Evolutionary conservation across 179 eudicot species (phyloP).

Genomic region (Monotropa hypopitys): DNA sequence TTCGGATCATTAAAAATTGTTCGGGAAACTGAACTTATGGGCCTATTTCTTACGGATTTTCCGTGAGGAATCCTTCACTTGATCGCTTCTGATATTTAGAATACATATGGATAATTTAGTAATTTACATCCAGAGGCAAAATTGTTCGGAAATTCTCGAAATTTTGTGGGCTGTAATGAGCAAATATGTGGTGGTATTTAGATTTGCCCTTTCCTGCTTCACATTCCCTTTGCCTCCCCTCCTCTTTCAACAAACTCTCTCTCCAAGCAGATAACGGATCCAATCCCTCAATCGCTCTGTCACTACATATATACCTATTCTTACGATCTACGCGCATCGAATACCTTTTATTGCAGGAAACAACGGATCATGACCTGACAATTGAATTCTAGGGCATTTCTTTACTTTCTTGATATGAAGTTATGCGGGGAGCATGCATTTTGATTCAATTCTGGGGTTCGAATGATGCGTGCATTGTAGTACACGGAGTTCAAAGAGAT

Average conservation of each 20-base stretch:
- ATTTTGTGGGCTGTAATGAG: too few relatives aligned
- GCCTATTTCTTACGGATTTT: too few relatives aligned
- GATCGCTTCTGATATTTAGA: too few relatives aligned
- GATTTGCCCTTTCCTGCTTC: too few relatives aligned
- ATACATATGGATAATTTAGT: too few relatives aligned
- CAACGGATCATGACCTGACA: not conserved
- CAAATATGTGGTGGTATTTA: too few relatives aligned
- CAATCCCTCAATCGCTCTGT: not conserved
- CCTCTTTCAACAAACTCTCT: not conserved
- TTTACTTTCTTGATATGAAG: not conserved
- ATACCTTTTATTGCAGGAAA: not conserved
- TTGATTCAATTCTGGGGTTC: not conserved
- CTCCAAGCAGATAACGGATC: slow-evolving; percentile 15
- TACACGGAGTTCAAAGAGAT: not conserved
- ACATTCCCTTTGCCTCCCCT: slow-evolving; percentile 9
- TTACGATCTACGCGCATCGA: slow-evolving; percentile 2
- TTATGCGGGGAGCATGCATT: slow-evolving; percentile 6
- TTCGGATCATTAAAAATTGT: too few relatives aligned
- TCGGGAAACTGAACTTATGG: too few relatives aligned
- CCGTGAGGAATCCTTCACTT: too few relatives aligned
- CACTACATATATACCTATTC: not conserved
- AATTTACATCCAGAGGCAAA: too few relatives aligned
- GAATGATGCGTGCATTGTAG: not conserved
- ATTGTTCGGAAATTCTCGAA: too few relatives aligned
- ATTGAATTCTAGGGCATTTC: slow-evolving; percentile 12